These are phyloP conservation scores for Clavispora fructus DNA, from an alignment of 805 yeast genomes.

Conservation along the genomic window DNA sequence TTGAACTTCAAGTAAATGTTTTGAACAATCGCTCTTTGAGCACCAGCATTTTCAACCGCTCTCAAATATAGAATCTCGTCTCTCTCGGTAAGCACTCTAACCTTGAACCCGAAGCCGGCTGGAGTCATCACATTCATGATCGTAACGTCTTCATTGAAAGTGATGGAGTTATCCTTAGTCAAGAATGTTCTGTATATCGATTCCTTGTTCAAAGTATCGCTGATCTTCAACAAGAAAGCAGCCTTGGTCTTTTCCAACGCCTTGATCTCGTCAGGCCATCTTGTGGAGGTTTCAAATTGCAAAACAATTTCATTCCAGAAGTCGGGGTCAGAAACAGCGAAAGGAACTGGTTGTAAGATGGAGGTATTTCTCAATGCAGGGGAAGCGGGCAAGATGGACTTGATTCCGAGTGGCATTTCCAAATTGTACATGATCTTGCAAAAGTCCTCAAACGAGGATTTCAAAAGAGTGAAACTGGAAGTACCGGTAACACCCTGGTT, in stretches of 20 bases:
- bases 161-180: constrained; percentile 61
- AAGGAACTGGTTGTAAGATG: constrained; percentile 74
- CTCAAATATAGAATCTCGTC: constrained; percentile 72
- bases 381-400: constrained; percentile 68
- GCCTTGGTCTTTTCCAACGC: constrained; percentile 87
- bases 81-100: constrained; percentile 75
- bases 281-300: constrained; percentile 83
- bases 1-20: constrained; percentile 59
- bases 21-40: constrained; percentile 56
- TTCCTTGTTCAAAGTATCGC: constrained; percentile 42
- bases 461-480: constrained; percentile 25
- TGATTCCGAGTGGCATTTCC: constrained; percentile 63
- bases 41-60: constrained; percentile 62
- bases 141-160: constrained; percentile 56
- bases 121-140: constrained; percentile 69
- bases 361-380: constrained; percentile 74
- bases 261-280: constrained; percentile 90
- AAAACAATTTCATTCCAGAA: constrained; percentile 75
- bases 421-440: constrained; percentile 43
- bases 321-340: constrained; percentile 67
- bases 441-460: constrained; percentile 45
- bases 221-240: constrained; percentile 74
- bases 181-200: constrained; percentile 54
- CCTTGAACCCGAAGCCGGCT: constrained; percentile 81
- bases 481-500: constrained; percentile 41